phyloP scores from a whole-genome alignment of 1,284 basidiomycete species.

The Ceratobasidium theobromae region DNA sequence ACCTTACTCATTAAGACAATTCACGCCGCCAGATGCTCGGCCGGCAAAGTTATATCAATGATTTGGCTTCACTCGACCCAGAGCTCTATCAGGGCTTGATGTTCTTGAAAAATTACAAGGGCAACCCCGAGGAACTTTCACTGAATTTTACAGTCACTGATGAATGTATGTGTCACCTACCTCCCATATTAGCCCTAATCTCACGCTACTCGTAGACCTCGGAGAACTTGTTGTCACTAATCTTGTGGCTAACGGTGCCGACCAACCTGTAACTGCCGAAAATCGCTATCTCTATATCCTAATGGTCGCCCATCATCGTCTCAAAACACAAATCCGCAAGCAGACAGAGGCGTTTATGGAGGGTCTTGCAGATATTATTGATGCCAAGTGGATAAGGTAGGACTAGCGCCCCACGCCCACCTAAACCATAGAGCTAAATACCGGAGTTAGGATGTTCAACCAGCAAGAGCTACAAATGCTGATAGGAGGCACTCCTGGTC shows the following conservation, averaged over 20 bases:
- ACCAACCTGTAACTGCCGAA: conserved; percentile 84
- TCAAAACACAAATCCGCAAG: conserved; percentile 83
- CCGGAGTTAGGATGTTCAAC: conserved; percentile 78
- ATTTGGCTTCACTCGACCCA: conserved; percentile 86
- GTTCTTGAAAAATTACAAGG: conserved; percentile 89
- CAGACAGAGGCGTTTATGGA: conserved; percentile 80
- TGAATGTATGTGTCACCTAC: conserved; percentile 61
- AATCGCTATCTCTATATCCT: conserved; percentile 92
- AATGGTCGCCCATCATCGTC: conserved; percentile 83
- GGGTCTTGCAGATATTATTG: conserved; percentile 85
- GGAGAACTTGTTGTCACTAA: conserved; percentile 79
- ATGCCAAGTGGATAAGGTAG: conserved; percentile 83
- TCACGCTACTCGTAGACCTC: conserved; percentile 64
- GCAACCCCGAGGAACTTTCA: conserved; percentile 87
- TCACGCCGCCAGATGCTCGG: conserved; percentile 93
- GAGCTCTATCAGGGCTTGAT: conserved; percentile 92
- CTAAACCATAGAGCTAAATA: neutral
- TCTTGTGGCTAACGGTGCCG: conserved; percentile 80
- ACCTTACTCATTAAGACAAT: neutral
- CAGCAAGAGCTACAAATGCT: conserved; percentile 87
- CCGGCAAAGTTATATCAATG: conserved; percentile 85
- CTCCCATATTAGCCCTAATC: neutral
- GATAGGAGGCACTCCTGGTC: conserved; percentile 78
- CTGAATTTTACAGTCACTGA: conserved; percentile 88
- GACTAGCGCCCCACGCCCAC: conserved; percentile 37